phyloP scores from a whole-genome alignment of 1,284 basidiomycete genomes.

The Amylostereum chailletii region DNA sequence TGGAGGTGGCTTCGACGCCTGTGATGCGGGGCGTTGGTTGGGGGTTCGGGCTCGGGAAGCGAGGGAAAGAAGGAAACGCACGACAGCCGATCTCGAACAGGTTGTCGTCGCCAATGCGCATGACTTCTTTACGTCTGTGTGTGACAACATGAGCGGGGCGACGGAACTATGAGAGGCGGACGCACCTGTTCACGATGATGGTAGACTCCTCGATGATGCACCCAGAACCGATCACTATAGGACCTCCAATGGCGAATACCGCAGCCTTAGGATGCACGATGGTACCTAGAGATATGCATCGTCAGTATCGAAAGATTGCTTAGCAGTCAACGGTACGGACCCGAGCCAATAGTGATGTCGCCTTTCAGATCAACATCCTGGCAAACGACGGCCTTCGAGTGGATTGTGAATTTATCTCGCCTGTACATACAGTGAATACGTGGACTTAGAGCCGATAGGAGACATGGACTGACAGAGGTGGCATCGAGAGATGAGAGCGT shows the following conservation, averaged over 20 bases:
- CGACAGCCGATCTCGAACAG: constrained; percentile 89
- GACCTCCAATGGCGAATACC: constrained; percentile 80
- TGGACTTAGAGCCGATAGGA: constrained; percentile 1
- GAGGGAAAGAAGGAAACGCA: constrained; percentile 29
- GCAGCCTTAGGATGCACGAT: constrained; percentile 93
- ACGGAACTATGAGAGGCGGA: not conserved
- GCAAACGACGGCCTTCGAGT: constrained; percentile 77
- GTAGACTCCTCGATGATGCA: constrained; percentile 91
- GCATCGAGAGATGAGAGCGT: constrained; percentile 13
- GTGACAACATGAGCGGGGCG: constrained; percentile 1
- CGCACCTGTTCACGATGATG: constrained; percentile 77
- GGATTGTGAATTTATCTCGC: constrained; percentile 71
- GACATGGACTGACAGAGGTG: constrained; percentile 20
- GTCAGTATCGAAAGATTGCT: not conserved
- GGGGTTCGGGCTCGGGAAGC: not conserved
- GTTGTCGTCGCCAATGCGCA: constrained; percentile 89
- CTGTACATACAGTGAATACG: constrained; percentile 22
- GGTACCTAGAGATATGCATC: constrained; percentile 37
- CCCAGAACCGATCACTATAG: constrained; percentile 79
- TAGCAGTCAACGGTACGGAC: constrained; percentile 23
- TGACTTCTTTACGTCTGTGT: constrained; percentile 65
- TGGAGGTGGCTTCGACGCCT: constrained; percentile 79
- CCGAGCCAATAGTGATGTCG: constrained; percentile 82
- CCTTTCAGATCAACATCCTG: constrained; percentile 87
- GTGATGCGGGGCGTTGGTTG: constrained; percentile 4